phyloP scores from a whole-genome alignment of 306 rosid genomes.

The Oxytropis ochrocephala region DNA sequence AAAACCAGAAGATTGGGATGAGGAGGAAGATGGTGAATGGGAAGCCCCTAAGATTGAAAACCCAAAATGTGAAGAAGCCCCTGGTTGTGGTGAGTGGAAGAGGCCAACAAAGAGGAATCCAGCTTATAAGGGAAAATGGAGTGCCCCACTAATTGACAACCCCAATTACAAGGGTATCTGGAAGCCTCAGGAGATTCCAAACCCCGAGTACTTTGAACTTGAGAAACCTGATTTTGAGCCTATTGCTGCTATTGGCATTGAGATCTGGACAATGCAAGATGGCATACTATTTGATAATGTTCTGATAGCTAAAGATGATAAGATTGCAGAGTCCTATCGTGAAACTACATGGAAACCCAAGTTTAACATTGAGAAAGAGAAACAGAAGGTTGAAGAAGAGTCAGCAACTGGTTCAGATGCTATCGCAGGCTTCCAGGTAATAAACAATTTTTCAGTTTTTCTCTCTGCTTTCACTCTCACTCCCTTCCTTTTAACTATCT shows the following conservation, averaged over 20 bases:
- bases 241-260: slow-evolving; percentile 86
- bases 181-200: slow-evolving; percentile 87
- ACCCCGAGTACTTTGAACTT: slow-evolving; percentile 80
- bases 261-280: slow-evolving; percentile 99
- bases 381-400: slow-evolving; percentile 78
- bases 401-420: slow-evolving; percentile 39
- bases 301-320: slow-evolving; percentile 69
- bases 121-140: slow-evolving; percentile 93
- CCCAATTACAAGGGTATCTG: slow-evolving; percentile 89
- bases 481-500: neutral
- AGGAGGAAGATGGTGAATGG: slow-evolving; percentile 94
- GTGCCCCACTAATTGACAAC: slow-evolving; percentile 73
- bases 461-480: neutral
- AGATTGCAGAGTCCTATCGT: slow-evolving; percentile 65
- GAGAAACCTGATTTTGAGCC: slow-evolving; percentile 77
- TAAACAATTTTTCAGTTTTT: neutral
- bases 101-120: slow-evolving; percentile 90
- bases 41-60: slow-evolving; percentile 82
- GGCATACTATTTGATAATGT: slow-evolving; percentile 88
- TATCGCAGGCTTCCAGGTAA: slow-evolving; percentile 60
- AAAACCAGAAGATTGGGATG: slow-evolving; percentile 94
- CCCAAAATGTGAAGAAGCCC: slow-evolving; percentile 69
- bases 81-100: slow-evolving; percentile 96
- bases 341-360: slow-evolving; percentile 90
- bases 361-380: slow-evolving; percentile 70